These are phyloP conservation scores for Bryum argenteum DNA, from an alignment of 225 moss, liverwort and hornwort genomes.

Conservation along the genomic window DNA sequence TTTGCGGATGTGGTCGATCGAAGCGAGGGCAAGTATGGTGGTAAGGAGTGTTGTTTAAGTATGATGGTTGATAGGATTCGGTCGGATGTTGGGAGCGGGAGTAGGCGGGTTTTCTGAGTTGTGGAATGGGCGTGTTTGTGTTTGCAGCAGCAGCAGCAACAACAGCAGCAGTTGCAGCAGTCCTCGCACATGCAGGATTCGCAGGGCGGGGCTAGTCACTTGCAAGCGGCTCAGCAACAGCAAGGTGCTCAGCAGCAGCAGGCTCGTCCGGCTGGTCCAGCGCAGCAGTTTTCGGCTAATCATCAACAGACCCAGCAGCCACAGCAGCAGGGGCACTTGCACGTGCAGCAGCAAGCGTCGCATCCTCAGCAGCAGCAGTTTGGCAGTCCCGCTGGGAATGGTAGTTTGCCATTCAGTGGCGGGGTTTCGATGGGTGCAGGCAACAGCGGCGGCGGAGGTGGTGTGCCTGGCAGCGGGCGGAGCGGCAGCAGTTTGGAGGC, in stretches of 20 bases:
- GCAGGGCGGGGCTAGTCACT: conserved; percentile 41
- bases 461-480: no score
- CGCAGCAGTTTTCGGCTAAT: conserved; percentile 33
- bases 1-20: no score
- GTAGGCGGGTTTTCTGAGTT: no score
- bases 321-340: no score
- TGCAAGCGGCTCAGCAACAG: conserved; percentile 42
- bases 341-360: conserved; percentile 37
- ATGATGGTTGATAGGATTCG: no score
- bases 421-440: conserved; percentile 29
- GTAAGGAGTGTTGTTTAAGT: no score
- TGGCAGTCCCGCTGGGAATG: conserved; percentile 33
- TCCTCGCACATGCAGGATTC: conserved; percentile 37
- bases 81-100: no score
- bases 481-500: no score
- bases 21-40: no score
- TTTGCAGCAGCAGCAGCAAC: conserved; percentile 43
- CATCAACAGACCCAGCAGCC: conserved; percentile 24
- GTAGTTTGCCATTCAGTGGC: conserved; percentile 35
- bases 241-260: conserved; percentile 48
- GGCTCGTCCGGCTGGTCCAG: conserved; percentile 29
- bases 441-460: no score
- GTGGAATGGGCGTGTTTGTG: not conserved
- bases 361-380: conserved; percentile 35
- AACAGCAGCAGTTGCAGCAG: conserved; percentile 4